Base-by-base conservation (phyloP, 192 early-diverging fungal genomes). In the Coemansia asiatica region DNA sequence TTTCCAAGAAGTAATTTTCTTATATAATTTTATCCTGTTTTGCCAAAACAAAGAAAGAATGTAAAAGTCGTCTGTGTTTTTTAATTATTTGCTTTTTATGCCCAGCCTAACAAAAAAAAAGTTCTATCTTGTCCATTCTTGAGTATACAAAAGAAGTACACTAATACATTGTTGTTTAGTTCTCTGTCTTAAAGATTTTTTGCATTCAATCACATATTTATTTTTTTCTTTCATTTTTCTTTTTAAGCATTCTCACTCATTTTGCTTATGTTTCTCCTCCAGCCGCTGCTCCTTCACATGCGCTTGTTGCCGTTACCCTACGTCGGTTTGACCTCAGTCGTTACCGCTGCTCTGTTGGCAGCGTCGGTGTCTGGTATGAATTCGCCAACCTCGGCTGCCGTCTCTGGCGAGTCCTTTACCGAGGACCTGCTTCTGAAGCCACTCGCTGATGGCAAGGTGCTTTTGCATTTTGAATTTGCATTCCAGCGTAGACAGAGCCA, bases 391-490 rank as follows among this genome's bases (percentile, higher is more conserved):
- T 27, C 51, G 19, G 51, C 6, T 9, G 51, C 27, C 23, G 51
- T 12, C 25, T 12, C 38, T 38, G 35, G 38, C 27, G 89, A 90
- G 64, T 67, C 80, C 36, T 90, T 89, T 56, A 73, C 81, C 59
- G 91, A 92, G 56, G 71, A 88, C 57, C 86, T 97, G 19, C 67
- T 78, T 5, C 65, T 97, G 33, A 86, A 85, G 56, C 88, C 91
- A 29, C 68, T 92, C 56, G 72, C 78, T 12, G 91, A 94, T 74
- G 92, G 91, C 56, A 92, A 89, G 66, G 81, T 91, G 23, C 86
- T 92, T n/a, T 83, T 88, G 46, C 88, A 92, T 50, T 97, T 95
- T 66, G 82, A 89, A 19, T 97, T 97, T 64, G 83, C 68, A 31
- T 82, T 84, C 19, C 62, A 76, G 49, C 77, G 83, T 15, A 61